Percentiles rank a stretch among this genome's conserved stretches.
Evolutionary conservation across 345 rosid genomes (phyloP).

Genomic region (Lagerstroemia speciosa): DNA sequence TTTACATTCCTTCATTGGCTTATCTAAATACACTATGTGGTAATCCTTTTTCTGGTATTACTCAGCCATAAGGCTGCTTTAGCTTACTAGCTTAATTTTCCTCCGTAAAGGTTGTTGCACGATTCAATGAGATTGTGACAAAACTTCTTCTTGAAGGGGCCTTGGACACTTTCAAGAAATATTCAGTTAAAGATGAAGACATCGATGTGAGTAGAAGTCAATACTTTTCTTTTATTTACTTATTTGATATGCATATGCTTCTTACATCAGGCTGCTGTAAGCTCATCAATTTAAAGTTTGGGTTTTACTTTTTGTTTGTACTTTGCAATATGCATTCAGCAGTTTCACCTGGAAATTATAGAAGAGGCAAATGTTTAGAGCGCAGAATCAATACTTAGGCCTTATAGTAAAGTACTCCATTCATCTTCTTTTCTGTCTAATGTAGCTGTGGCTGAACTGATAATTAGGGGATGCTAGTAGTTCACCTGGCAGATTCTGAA

Average conservation of each 20-base stretch:
- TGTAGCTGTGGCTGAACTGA: too few relatives aligned
- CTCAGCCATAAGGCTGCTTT: neutral
- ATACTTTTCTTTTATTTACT: neutral
- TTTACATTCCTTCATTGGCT: neutral
- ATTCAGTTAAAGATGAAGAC: conserved; percentile 76
- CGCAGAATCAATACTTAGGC: neutral
- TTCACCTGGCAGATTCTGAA: too few relatives aligned
- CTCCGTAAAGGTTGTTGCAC: conserved; percentile 63
- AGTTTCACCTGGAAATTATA: neutral
- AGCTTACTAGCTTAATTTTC: neutral
- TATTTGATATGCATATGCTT: neutral
- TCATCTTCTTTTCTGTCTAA: too few relatives aligned
- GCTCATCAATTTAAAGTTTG: neutral
- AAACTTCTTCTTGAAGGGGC: conserved; percentile 81
- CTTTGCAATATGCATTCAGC: neutral
- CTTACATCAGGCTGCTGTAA: neutral
- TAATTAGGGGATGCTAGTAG: too few relatives aligned
- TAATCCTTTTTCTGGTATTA: neutral
- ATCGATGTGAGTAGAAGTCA: conserved; percentile 36
- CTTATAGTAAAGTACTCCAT: too few relatives aligned
- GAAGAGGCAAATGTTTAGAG: neutral
- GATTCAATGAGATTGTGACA: conserved; percentile 91
- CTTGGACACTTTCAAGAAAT: conserved; percentile 66
- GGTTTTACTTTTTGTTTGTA: neutral
- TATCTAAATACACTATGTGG: neutral